Percentiles rank a stretch among this genome's conserved stretches.
Conservation (phyloP, 139 green algal species). For the Chlorella sp. region DNA sequence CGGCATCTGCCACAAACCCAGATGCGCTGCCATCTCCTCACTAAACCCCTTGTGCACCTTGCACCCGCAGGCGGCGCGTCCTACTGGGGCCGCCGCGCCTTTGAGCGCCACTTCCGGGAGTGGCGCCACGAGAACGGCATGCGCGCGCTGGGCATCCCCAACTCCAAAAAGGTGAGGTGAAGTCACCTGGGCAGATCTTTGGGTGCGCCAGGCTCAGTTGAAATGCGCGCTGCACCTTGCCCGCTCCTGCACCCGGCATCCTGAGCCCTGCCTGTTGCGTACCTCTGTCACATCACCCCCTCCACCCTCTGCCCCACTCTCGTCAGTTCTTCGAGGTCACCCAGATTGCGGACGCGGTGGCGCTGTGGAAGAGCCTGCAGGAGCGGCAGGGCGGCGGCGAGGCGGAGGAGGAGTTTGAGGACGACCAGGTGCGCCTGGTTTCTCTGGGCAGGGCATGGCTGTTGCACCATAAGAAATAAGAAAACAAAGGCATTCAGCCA, state of each 20-base stretch:
- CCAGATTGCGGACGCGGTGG: slow-evolving; percentile 87
- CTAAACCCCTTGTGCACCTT: no score
- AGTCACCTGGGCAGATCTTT: no score
- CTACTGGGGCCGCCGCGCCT: slow-evolving; percentile 95
- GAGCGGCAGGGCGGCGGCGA: slow-evolving; percentile 22
- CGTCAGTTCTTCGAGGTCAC: slow-evolving; percentile 72
- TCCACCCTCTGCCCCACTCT: not conserved
- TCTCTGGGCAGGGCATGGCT: not conserved
- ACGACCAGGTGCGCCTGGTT: slow-evolving; percentile 51
- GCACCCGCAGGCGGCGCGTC: slow-evolving; percentile 56
- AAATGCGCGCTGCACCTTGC: no score
- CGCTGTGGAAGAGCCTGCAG: slow-evolving; percentile 86
- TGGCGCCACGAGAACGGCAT: slow-evolving; percentile 92
- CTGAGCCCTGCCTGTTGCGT: slow-evolving; percentile 48
- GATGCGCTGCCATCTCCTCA: no score
- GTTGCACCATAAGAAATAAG: not conserved
- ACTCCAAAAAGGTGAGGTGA: slow-evolving; percentile 80
- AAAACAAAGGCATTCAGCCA: no score
- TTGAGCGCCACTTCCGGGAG: slow-evolving; percentile 98
- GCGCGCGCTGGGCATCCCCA: slow-evolving; percentile 95
- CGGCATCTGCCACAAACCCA: no score
- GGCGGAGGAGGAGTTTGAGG: slow-evolving; percentile 84
- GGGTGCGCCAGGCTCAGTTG: no score
- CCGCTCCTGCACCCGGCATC: no score
- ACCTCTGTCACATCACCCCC: no score